Percentiles rank a stretch among this genome's conserved stretches.
phyloP scores from a whole-genome alignment of 1,139 yeast species.

The Yamadazyma oceani region DNA sequence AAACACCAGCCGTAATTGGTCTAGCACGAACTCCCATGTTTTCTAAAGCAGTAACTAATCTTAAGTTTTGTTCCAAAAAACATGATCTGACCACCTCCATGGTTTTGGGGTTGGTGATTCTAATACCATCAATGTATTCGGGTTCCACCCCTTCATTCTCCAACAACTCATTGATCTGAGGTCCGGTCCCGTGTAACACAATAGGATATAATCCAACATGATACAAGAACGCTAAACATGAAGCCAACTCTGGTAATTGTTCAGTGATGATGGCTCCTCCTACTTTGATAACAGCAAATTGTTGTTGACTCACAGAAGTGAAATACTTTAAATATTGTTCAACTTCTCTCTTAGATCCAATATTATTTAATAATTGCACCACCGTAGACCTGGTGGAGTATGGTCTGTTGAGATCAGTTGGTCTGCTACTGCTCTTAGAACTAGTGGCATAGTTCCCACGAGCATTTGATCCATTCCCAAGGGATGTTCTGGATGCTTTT shows the following conservation, averaged over 20 bases:
- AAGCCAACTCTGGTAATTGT: conserved; percentile 87
- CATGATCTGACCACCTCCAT: conserved; percentile 96
- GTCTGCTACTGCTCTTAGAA: neutral
- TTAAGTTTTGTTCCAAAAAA: conserved; percentile 90
- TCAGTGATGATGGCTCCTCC: conserved; percentile 99
- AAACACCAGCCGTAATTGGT: conserved; percentile 98
- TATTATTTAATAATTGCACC: conserved; percentile 88
- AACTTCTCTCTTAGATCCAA: conserved; percentile 96
- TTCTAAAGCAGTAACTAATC: conserved; percentile 93
- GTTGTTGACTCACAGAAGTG: conserved; percentile 94
- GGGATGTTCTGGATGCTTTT: no score
- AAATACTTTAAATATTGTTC: conserved; percentile 95
- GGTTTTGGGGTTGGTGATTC: conserved; percentile 92
- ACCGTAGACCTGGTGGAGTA: conserved; percentile 88
- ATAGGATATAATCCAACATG: conserved; percentile 98
- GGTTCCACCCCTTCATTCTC: conserved; percentile 97
- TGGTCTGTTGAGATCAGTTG: no score
- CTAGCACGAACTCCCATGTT: conserved; percentile 97
- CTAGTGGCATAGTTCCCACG: neutral
- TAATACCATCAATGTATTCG: conserved; percentile 91
- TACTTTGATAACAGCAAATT: conserved; percentile 96
- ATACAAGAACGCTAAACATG: conserved; percentile 91
- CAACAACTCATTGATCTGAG: conserved; percentile 90
- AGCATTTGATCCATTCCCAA: no score
- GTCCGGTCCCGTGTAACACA: conserved; percentile 97